These are phyloP conservation scores for Kurtzmaniella fragi DNA, from an alignment of 805 yeast genomes.

Conservation along the genomic window DNA sequence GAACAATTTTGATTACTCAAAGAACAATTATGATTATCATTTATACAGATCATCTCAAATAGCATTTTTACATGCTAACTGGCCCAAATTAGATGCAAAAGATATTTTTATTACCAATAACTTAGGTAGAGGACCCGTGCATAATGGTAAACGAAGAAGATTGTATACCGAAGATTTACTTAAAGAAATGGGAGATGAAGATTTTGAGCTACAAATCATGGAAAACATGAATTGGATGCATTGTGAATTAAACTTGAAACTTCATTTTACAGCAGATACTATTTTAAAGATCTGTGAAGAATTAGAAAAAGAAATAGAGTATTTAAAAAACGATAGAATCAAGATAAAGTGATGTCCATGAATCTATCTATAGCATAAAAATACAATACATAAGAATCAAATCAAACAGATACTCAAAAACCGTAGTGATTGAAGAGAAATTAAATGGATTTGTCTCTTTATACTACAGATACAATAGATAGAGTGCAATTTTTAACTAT, in stretches of 20 bases:
- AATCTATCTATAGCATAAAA: too few relatives aligned
- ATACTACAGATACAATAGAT: too few relatives aligned
- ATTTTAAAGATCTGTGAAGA: too few relatives aligned
- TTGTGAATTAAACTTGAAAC: constrained; percentile 19
- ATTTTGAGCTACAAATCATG: constrained; percentile 24
- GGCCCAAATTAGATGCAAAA: constrained; percentile 26
- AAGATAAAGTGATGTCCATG: too few relatives aligned
- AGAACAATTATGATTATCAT: constrained; percentile 26
- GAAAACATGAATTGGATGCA: constrained; percentile 23
- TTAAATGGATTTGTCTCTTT: too few relatives aligned
- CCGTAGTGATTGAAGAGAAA: too few relatives aligned
- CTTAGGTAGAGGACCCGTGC: constrained; percentile 23
- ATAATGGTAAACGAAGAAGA: constrained; percentile 19
- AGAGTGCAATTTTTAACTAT: too few relatives aligned
- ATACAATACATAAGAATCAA: too few relatives aligned
- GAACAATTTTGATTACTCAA: constrained; percentile 14
- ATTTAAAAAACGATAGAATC: too few relatives aligned
- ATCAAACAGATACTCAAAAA: too few relatives aligned
- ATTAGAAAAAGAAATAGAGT: too few relatives aligned
- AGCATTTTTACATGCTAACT: constrained; percentile 33
- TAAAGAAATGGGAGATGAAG: constrained; percentile 21
- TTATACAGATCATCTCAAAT: constrained; percentile 20
- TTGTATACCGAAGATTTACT: constrained; percentile 20
- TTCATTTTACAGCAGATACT: constrained; percentile 2
- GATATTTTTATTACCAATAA: constrained; percentile 22